Evolutionary conservation across 192 early-diverging fungal species (phyloP), one percentile per base, ranked within the genome.

Genomic region (Coemansia sp.): DNA sequence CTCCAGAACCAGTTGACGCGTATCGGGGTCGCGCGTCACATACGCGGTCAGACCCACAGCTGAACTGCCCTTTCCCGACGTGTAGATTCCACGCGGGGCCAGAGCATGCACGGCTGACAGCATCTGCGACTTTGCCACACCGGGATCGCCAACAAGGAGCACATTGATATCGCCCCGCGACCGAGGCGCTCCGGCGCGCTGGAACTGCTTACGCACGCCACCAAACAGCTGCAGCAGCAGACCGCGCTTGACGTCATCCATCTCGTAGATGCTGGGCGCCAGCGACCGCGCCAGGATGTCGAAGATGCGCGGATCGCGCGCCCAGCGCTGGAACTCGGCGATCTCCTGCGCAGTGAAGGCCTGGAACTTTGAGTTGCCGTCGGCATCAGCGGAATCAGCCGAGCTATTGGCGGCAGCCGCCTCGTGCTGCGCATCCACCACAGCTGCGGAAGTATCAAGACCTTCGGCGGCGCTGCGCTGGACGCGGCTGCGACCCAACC

Each of bases 181-280:
- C 3, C 84, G 76, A 13, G 89, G 89, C 6, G 88, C 83, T 17
- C 89, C 91, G 37, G 84, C 84, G 57, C 82, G 86, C 10, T 70
- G 73, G 59, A 87, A 84, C 62, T 86, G 86, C 83, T 97, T 97
- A 78, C 92, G 88, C 23, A 91, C 86, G 9, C 95, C 97, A 53
- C 97, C 97, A 85, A 98, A 97, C 52, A 98, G 81, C 70, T 97
- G 95, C 65, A 98, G 72, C 36, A 98, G 72, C 29, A 96, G 87
- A 4, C 94, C 97, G 72, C 96, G 95, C 82, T 98, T 98, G n/a
- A 97, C 93, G 75, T 97, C 94, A 30, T 97, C 93, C 81, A 97
- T 84, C 67, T 94, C 95, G 61, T 85, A 96, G 66, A 98, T 96
- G 57, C 91, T 92, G 38, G 97, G 97, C 3, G 95, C 93, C 63